These are phyloP conservation scores for Nakazawaea wickerhamii DNA, from an alignment of 805 yeast genomes.

Conservation along the genomic window DNA sequence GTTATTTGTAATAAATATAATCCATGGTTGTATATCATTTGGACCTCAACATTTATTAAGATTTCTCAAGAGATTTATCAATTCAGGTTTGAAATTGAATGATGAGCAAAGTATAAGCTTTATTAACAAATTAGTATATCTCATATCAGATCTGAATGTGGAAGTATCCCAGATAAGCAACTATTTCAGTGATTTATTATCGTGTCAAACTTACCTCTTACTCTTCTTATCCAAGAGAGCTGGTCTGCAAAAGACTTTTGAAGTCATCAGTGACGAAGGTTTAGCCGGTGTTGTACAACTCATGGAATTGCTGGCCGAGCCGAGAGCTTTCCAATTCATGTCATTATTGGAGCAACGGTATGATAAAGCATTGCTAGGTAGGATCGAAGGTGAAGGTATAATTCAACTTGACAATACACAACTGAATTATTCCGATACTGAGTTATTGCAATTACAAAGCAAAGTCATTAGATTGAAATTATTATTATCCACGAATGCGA, in stretches of 20 bases:
- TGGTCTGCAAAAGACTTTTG: not conserved
- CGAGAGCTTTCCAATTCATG: not conserved
- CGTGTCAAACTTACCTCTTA: slow-evolving; percentile 1
- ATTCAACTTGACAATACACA: not conserved
- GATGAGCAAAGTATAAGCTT: not conserved
- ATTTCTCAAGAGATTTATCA: not conserved
- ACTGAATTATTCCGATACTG: not conserved
- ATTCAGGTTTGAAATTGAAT: not conserved
- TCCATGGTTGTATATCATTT: slow-evolving; percentile 9
- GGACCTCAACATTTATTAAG: not conserved
- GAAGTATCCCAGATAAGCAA: not conserved
- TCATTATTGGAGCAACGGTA: not conserved
- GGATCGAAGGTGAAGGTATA: not conserved
- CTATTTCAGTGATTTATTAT: not conserved
- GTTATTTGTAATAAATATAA: not conserved
- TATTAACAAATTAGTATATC: slow-evolving; percentile 1
- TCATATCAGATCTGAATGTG: slow-evolving; percentile 4
- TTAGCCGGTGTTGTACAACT: slow-evolving; percentile 4
- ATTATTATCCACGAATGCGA: not conserved
- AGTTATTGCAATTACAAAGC: not conserved
- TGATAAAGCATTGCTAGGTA: not conserved
- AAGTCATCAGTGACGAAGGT: slow-evolving; percentile 7
- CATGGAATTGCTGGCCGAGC: slow-evolving; percentile 1
- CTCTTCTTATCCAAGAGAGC: not conserved
- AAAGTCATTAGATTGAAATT: slow-evolving; percentile 5